Evolutionary conservation across 2,329 filamentous ascomycete genomes (phyloP).

Genomic region (Zalaria obscura): DNA sequence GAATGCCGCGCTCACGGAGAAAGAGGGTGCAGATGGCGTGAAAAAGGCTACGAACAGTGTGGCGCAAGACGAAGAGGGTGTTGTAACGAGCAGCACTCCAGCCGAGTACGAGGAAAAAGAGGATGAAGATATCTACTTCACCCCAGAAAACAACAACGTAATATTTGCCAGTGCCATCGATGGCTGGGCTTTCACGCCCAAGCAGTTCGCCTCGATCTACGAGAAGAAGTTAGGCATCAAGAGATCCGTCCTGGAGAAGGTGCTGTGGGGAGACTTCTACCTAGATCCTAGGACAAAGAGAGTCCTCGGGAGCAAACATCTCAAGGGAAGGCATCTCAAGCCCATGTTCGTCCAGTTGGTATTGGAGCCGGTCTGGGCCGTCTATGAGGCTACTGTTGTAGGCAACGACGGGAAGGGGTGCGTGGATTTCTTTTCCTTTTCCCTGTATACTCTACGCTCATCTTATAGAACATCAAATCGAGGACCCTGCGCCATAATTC

Average conservation of each 20-base stretch:
- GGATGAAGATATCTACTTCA: constrained; percentile 95
- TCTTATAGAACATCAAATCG: neutral
- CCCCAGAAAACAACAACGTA: constrained; percentile 95
- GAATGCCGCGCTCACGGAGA: constrained; percentile 47
- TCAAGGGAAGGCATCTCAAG: constrained; percentile 83
- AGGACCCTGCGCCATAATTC: too few species aligned
- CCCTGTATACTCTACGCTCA: neutral
- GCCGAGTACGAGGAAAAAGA: constrained; percentile 74
- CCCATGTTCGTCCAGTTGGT: constrained; percentile 97
- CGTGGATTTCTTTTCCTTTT: constrained; percentile 29
- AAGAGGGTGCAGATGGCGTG: constrained; percentile 14
- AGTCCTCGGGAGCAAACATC: constrained; percentile 75
- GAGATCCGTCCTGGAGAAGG: constrained; percentile 72
- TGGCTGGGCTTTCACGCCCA: constrained; percentile 96
- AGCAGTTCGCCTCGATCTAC: constrained; percentile 85
- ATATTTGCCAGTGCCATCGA: constrained; percentile 97
- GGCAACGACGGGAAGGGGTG: constrained; percentile 70
- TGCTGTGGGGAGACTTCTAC: constrained; percentile 94
- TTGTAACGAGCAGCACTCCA: constrained; percentile 32
- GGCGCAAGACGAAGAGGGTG: constrained; percentile 41
- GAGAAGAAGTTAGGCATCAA: constrained; percentile 97
- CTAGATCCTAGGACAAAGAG: constrained; percentile 95
- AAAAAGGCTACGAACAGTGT: constrained; percentile 21
- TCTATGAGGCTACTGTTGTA: constrained; percentile 80
- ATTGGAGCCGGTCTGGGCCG: constrained; percentile 88